phyloP scores from a whole-genome alignment of 2,329 filamentous ascomycete genomes.

The Colletotrichum salicis region DNA sequence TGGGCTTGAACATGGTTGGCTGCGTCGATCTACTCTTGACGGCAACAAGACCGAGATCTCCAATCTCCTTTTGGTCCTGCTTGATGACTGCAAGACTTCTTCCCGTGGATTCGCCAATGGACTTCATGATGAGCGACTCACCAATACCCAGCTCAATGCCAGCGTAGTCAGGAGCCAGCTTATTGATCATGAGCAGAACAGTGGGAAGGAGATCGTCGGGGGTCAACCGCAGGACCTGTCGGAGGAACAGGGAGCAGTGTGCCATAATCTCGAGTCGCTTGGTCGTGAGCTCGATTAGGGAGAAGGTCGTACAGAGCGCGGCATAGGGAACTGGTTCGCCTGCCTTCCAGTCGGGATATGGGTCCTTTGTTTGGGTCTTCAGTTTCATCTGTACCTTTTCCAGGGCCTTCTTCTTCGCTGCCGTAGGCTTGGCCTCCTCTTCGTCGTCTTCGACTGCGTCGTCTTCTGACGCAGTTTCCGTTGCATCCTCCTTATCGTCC shows the following conservation, averaged over 20 bases:
- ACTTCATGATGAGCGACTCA: slow-evolving; percentile 98
- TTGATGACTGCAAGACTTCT: slow-evolving; percentile 91
- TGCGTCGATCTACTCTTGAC: slow-evolving; percentile 96
- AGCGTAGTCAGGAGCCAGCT: slow-evolving; percentile 94
- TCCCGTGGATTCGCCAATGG: slow-evolving; percentile 93
- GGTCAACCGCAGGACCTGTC: slow-evolving; percentile 92
- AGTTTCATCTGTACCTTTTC: slow-evolving; percentile 84
- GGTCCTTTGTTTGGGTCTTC: slow-evolving; percentile 74
- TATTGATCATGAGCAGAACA: slow-evolving; percentile 96
- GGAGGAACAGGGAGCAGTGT: slow-evolving; percentile 89
- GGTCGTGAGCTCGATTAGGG: slow-evolving; percentile 91
- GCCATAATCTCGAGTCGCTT: slow-evolving; percentile 90
- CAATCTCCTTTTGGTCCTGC: slow-evolving; percentile 94
- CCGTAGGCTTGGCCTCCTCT: slow-evolving; percentile 73
- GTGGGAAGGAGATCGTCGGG: slow-evolving; percentile 89
- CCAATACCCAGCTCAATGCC: slow-evolving; percentile 98
- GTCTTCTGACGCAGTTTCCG: slow-evolving; percentile 57
- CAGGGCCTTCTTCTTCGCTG: slow-evolving; percentile 81
- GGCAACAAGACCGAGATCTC: slow-evolving; percentile 92
- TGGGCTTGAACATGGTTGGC: slow-evolving; percentile 98
- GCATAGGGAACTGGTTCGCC: slow-evolving; percentile 93
- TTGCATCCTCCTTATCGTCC: slow-evolving; percentile 42
- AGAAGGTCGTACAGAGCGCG: slow-evolving; percentile 93
- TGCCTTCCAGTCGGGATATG: slow-evolving; percentile 94
- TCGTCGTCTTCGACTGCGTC: slow-evolving; percentile 61